These are phyloP conservation scores for Codiaeum variegatum DNA, from an alignment of 441 rosid genomes.

Conservation along the genomic window DNA sequence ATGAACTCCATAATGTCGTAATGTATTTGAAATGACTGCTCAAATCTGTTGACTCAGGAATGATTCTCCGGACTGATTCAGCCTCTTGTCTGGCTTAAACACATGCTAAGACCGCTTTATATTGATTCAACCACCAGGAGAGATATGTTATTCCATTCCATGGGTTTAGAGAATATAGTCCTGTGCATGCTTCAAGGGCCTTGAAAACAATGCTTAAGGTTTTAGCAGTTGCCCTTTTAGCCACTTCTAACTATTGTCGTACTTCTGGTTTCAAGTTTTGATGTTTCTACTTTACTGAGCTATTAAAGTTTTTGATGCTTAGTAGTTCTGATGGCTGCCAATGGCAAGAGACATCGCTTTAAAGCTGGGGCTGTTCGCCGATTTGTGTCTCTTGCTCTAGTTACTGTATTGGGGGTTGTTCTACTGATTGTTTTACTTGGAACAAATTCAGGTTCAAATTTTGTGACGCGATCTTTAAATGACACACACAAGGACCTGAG, in stretches of 20 bases:
- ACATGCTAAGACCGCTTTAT: slow-evolving; percentile 6
- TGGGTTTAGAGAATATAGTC: slow-evolving; percentile 14
- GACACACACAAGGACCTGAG: slow-evolving; percentile 29
- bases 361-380: slow-evolving; percentile 50
- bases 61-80: background rate
- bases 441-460: slow-evolving; percentile 32
- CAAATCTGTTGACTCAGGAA: background rate
- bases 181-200: slow-evolving; percentile 20
- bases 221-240: slow-evolving; percentile 24
- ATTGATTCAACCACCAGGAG: slow-evolving; percentile 20
- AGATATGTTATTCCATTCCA: slow-evolving; percentile 10
- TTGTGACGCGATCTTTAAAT: slow-evolving; percentile 26
- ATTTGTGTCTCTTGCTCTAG: slow-evolving; percentile 39
- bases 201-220: slow-evolving; percentile 24
- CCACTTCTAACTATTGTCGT: slow-evolving; percentile 14
- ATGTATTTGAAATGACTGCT: background rate
- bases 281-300: background rate
- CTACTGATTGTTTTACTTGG: slow-evolving; percentile 47
- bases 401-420: slow-evolving; percentile 46
- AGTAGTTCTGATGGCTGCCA: slow-evolving; percentile 42
- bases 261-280: slow-evolving; percentile 19
- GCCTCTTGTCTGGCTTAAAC: background rate
- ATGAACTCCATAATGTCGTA: background rate
- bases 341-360: slow-evolving; percentile 53
- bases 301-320: slow-evolving; percentile 8